These are phyloP conservation scores for Leishmania lainsoni DNA, from an alignment of 208 protist species.

Conservation along the genomic window DNA sequence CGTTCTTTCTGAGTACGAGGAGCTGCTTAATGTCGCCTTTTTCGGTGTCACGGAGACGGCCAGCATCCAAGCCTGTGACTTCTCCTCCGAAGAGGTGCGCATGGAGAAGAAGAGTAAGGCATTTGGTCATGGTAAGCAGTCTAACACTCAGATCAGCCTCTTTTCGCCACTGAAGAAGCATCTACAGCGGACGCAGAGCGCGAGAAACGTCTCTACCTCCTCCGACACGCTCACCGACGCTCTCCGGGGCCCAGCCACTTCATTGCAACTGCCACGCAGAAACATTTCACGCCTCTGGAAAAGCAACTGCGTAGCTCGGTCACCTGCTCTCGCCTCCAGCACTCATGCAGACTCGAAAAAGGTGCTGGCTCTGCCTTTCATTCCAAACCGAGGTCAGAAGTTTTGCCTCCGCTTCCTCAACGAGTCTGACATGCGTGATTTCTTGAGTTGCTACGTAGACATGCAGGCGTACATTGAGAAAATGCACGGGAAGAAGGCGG, in stretches of 20 bases:
- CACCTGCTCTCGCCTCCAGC: neutral
- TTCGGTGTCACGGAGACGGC: conserved; percentile 14
- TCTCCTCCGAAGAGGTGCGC: conserved; percentile 3
- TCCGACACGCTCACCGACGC: neutral
- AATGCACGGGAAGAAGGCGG: neutral
- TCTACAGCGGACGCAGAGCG: neutral
- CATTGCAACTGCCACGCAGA: neutral
- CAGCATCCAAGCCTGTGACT: conserved; percentile 3
- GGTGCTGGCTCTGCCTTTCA: conserved; percentile 14
- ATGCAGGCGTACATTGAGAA: neutral
- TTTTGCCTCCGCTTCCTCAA: conserved; percentile 24
- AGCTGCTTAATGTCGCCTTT: conserved; percentile 19
- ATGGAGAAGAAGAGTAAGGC: conserved; percentile 5
- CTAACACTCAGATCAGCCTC: neutral
- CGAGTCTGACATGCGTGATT: conserved; percentile 20
- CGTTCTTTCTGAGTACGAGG: conserved; percentile 7
- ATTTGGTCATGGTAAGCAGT: neutral
- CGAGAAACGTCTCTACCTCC: neutral
- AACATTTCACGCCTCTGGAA: neutral
- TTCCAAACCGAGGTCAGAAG: neutral
- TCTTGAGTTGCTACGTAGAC: conserved; percentile 15
- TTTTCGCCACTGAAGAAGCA: neutral
- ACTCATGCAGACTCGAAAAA: neutral
- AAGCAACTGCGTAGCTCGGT: neutral
- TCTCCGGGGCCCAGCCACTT: neutral